Percentiles rank a stretch among this genome's conserved stretches.
Evolutionary conservation across 2,329 filamentous ascomycete genomes (phyloP).

Genomic region (Diaporthe citrichinensis): DNA sequence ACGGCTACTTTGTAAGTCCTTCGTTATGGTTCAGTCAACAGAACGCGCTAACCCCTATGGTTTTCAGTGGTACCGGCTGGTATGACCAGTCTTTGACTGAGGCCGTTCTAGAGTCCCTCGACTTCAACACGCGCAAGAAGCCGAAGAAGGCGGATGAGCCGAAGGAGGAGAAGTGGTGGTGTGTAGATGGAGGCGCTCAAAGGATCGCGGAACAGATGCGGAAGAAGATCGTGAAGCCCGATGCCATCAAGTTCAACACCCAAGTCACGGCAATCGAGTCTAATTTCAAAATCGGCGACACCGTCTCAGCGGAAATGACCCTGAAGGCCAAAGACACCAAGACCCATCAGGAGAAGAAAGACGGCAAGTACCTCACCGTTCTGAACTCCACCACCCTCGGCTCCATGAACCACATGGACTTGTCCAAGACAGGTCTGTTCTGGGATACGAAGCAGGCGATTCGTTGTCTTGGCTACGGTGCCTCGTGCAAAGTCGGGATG

Average conservation of each 20-base stretch:
- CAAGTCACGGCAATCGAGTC: not conserved
- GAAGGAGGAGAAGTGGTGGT: not conserved
- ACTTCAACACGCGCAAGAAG: not conserved
- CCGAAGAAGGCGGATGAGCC: not conserved
- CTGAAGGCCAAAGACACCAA: not conserved
- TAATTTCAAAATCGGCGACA: not conserved
- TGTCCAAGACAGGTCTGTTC: not conserved
- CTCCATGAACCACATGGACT: not conserved
- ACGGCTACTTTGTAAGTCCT: not conserved
- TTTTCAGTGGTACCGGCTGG: not conserved
- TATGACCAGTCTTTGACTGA: constrained; percentile 1
- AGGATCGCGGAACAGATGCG: not conserved
- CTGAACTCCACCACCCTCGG: not conserved
- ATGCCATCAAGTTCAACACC: constrained; percentile 1
- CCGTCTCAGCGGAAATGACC: not conserved
- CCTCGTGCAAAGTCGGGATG: not conserved
- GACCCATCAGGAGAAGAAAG: not conserved
- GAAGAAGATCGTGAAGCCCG: not conserved
- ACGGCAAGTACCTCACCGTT: not conserved
- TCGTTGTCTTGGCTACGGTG: not conserved
- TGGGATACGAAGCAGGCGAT: constrained; percentile 1
- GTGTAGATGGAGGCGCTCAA: not conserved
- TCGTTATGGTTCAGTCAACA: not conserved
- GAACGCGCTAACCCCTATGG: not conserved
- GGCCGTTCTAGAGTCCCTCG: not conserved